Percentiles rank a stretch among this genome's conserved stretches.
Evolutionary conservation across 805 yeast species (phyloP).

Genomic region (Wickerhamiella bombiphila): DNA sequence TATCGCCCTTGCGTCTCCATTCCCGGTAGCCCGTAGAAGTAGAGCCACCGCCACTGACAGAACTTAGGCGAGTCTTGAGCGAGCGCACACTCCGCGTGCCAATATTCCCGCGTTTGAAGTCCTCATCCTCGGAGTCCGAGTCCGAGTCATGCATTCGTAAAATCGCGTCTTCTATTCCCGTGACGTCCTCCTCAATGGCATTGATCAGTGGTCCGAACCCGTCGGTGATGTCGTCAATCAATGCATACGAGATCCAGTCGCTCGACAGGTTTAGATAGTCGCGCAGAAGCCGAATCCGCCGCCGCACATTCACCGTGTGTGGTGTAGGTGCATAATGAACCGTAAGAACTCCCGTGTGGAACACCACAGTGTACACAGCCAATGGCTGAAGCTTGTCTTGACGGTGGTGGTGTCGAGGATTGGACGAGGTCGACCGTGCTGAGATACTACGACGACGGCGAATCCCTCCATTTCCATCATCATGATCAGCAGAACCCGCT

Average conservation of each 20-base stretch:
- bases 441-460: neutral
- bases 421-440: conserved; percentile 5
- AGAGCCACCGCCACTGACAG: conserved; percentile 21
- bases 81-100: conserved; percentile 9
- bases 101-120: conserved; percentile 27
- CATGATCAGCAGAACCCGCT: neutral
- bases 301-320: conserved; percentile 87
- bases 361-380: conserved; percentile 85
- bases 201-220: conserved; percentile 95
- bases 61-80: conserved; percentile 6
- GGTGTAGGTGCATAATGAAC: conserved; percentile 93
- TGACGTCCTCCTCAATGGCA: conserved; percentile 85
- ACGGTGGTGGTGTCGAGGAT: conserved; percentile 2
- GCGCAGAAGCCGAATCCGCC: conserved; percentile 74
- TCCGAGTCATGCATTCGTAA: conserved; percentile 68
- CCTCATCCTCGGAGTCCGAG: conserved; percentile 29
- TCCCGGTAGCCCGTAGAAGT: conserved; percentile 35
- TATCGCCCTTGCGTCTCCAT: conserved; percentile 88
- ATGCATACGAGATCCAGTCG: conserved; percentile 94
- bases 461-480: neutral
- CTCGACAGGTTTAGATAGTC: conserved; percentile 84
- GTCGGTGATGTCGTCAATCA: conserved; percentile 93
- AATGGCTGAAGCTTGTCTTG: conserved; percentile 59
- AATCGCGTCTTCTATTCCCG: conserved; percentile 85
- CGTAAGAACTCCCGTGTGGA: conserved; percentile 78